These are phyloP conservation scores for Cryptosporidium parvum DNA, from an alignment of 169 alveolate species.

Conservation along the genomic window DNA sequence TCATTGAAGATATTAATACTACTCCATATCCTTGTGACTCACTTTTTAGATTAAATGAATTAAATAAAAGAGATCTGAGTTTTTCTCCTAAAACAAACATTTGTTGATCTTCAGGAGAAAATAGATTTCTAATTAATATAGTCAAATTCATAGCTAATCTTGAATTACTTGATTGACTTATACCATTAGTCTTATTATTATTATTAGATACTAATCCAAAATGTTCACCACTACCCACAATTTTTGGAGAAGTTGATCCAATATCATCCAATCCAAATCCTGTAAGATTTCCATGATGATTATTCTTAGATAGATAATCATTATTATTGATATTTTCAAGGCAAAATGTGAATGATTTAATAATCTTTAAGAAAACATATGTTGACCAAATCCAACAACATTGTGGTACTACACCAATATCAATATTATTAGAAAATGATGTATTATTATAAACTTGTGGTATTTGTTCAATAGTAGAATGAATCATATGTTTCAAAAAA, in stretches of 20 bases:
- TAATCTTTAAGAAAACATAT: slow-evolving; percentile 52
- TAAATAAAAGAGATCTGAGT: slow-evolving; percentile 33
- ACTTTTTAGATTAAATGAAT: slow-evolving; percentile 28
- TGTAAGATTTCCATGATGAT: not conserved
- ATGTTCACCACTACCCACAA: not conserved
- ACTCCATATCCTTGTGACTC: slow-evolving; percentile 74
- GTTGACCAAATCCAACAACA: slow-evolving; percentile 68
- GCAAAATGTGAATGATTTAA: slow-evolving; percentile 41
- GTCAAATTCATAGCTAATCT: not conserved
- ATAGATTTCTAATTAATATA: not conserved
- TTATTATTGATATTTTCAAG: not conserved
- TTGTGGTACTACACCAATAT: slow-evolving; percentile 36
- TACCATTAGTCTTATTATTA: not conserved
- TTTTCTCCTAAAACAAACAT: slow-evolving; percentile 27
- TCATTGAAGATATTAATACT: slow-evolving; percentile 30
- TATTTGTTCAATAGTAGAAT: slow-evolving; percentile 32
- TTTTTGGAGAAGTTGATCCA: not conserved
- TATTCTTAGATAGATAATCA: not conserved
- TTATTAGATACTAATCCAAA: not conserved
- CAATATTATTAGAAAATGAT: slow-evolving; percentile 2
- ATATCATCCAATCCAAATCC: not conserved
- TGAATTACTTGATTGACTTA: not conserved
- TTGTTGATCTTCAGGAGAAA: slow-evolving; percentile 13
- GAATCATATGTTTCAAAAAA: slow-evolving; percentile 24
- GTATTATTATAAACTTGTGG: slow-evolving; percentile 2